phyloP scores from a whole-genome alignment of 768 basidiomycete genomes.

The Cyclocybe cylindracea region DNA sequence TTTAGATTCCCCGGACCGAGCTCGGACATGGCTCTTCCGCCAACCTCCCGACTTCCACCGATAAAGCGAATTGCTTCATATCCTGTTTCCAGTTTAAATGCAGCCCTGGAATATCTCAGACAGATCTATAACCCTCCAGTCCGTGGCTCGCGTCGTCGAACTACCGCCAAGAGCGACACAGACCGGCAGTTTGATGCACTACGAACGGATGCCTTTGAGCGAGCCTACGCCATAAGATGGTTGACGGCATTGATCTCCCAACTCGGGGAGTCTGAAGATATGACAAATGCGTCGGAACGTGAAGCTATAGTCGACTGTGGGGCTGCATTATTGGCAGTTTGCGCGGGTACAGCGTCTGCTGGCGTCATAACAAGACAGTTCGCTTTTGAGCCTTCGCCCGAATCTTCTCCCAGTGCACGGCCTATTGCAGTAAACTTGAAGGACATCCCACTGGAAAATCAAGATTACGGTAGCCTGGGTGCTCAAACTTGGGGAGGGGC shows the following conservation, averaged over 20 bases:
- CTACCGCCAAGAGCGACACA: not conserved
- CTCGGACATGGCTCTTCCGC: slow-evolving; percentile 29
- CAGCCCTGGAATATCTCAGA: slow-evolving; percentile 51
- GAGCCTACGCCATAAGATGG: slow-evolving; percentile 71
- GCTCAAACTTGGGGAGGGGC: slow-evolving; percentile 91
- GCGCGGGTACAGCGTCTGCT: slow-evolving; percentile 64
- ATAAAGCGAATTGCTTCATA: slow-evolving; percentile 43
- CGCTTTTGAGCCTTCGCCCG: slow-evolving; percentile 34
- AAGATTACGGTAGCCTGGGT: slow-evolving; percentile 73
- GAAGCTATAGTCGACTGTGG: slow-evolving; percentile 52
- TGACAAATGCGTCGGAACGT: slow-evolving; percentile 8
- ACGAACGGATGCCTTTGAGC: slow-evolving; percentile 67
- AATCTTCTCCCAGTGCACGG: slow-evolving; percentile 1
- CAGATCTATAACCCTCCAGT: slow-evolving; percentile 62
- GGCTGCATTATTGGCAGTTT: slow-evolving; percentile 63
- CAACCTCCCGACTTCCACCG: slow-evolving; percentile 56
- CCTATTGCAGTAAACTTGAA: slow-evolving; percentile 47
- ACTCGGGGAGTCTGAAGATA: slow-evolving; percentile 21
- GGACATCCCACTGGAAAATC: slow-evolving; percentile 70
- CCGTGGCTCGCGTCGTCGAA: slow-evolving; percentile 53
- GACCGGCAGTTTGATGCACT: slow-evolving; percentile 27
- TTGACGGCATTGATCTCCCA: slow-evolving; percentile 62
- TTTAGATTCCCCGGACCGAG: not conserved
- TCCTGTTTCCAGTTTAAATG: slow-evolving; percentile 37
- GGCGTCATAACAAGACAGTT: slow-evolving; percentile 58